Evolutionary conservation across 768 basidiomycete species (phyloP), one percentile per base, ranked within the genome.

Genomic region (Crepidotus variabilis): DNA sequence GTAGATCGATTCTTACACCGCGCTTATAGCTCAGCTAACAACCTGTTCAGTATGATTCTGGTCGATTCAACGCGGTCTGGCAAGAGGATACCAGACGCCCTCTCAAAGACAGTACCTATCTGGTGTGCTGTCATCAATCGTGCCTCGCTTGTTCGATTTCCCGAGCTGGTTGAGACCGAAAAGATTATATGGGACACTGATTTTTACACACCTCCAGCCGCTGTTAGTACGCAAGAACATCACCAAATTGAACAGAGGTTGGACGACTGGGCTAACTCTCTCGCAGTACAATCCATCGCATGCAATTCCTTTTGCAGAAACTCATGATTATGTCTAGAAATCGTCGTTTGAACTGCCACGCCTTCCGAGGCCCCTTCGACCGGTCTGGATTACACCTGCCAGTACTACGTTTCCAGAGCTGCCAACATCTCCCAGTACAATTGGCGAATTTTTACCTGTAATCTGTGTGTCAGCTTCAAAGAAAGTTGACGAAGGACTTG

Each of bases 21-120:
- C 2, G 20, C 50, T 18, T 9, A n/a, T 56, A 20, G 20, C 63
- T 53, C 56, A 47, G 32, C 23, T 22, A 2, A 32, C 46, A 49
- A 43, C 46, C 50, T 11, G 14, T n/a, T 1, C 50, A 95, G 94
- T 0, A 69, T 95, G 33, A 74, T 97, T 36, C 72, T 98, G 0
- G 92, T 97, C 8, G 96, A 98, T 66, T 97, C 95, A 0, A 97
- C 96, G 0, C 77, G 96, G 21, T 78, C 92, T 21, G 96, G 96
- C 8, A 98, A 98, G 73, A 85, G 93, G 13, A 87, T 96, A 49
- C 96, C 96, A 1, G 96, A 98, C 60, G 93, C 95, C 0, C 77
- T 98, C 1, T 90, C 90, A 1, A 98, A 96, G 66, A 96, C 94
- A 0, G 79, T 98, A 1, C 95, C 95, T 0, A 89, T 95, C 51